Base-by-base conservation (phyloP, 129 eudicot species). In the Saussurea involucrata region DNA sequence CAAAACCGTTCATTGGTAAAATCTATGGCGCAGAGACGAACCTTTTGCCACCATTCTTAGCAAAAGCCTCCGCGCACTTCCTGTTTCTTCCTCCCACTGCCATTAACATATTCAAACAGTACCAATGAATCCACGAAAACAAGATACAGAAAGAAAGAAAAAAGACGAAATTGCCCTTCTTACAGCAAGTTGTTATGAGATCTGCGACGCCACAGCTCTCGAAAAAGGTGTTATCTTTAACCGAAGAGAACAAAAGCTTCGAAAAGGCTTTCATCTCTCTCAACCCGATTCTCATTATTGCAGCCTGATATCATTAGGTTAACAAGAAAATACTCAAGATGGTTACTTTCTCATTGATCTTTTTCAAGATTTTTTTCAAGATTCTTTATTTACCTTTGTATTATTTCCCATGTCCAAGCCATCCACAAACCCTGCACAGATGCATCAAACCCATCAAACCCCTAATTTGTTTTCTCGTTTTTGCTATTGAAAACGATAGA, bases 191-290 rank as follows among this genome's bases (percentile, higher is more conserved):
- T 67, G 99, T 92, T 66, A 95, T 95, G 13, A 95, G 92, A 87
- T 95, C 99, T 20, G 99, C 99, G 40, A 95, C 96, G 61, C 99
- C 99, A 73, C 99, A 95, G 82, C 99, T 95, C 84, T 95, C 99
- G 21, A 95, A 92, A 85, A 92, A 95, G 49, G 99, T 95, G 72
- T 77, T 90, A 76, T 95, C 99, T 76, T 82, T 88, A 75, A 95
- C 97, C 1, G 99, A 86, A 77, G 96, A 85, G 82, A 95, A 92
- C 53, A 95, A 85, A 27, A 90, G 97, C 87, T 95, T 92, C 55
- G 99, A 95, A 73, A 95, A 81, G 78, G 92, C 97, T 87, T 86
- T 95, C 99, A 95, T 95, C 60, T 95, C 99, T 78, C 89, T 86
- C 87, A 95, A 87, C 33, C 99, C 99, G 34, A 95, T 92, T 87